phyloP scores from a whole-genome alignment of 2,329 filamentous ascomycete species.

The Meredithiella fracta region DNA sequence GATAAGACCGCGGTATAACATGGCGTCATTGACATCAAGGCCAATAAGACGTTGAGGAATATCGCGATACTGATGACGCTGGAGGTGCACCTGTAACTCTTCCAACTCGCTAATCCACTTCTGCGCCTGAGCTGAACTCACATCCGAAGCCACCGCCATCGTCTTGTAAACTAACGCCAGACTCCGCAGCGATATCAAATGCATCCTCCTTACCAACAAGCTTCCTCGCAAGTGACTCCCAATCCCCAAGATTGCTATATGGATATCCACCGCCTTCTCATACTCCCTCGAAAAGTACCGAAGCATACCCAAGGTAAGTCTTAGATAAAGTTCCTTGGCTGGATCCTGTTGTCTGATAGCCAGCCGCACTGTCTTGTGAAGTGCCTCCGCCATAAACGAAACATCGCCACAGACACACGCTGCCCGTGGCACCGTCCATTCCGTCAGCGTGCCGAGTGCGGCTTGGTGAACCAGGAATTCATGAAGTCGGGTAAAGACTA shows the following conservation, averaged over 20 bases:
- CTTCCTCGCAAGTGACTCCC: conserved; percentile 26
- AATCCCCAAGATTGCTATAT: conserved; percentile 23
- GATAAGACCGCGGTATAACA: conserved; percentile 25
- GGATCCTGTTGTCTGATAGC: conserved; percentile 23
- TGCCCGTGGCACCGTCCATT: conserved; percentile 26
- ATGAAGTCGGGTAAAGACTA: conserved; percentile 18
- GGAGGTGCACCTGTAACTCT: conserved; percentile 23
- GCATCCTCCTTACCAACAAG: conserved; percentile 24
- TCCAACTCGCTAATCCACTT: conserved; percentile 23
- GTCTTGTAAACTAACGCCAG: conserved; percentile 25
- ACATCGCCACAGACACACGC: conserved; percentile 22
- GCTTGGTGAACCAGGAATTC: conserved; percentile 23
- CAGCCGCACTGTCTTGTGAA: conserved; percentile 21
- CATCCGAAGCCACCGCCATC: conserved; percentile 18
- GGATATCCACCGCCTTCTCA: conserved; percentile 22
- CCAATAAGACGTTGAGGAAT: conserved; percentile 26
- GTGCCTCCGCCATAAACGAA: conserved; percentile 19
- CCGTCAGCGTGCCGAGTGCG: conserved; percentile 21
- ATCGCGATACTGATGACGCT: conserved; percentile 24
- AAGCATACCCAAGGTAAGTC: conserved; percentile 23
- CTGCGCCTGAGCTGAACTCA: conserved; percentile 17
- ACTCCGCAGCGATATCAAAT: conserved; percentile 26
- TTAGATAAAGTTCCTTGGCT: conserved; percentile 24
- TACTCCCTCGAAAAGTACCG: conserved; percentile 23
- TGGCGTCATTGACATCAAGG: conserved; percentile 26